Evolutionary conservation across 1,284 basidiomycete genomes (phyloP).

Genomic region (Inonotus hispidus): DNA sequence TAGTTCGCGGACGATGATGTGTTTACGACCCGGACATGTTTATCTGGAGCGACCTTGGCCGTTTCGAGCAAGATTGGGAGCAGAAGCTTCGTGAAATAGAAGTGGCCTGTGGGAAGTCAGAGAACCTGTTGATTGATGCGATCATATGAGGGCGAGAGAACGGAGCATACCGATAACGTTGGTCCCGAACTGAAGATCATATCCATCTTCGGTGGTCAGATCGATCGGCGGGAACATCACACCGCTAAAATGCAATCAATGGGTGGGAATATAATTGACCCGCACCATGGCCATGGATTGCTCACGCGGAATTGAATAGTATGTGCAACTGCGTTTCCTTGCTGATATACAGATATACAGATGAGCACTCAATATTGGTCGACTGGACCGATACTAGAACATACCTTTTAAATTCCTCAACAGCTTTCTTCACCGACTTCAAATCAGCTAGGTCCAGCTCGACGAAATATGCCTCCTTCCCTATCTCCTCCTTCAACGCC

Average conservation of each 20-base stretch:
- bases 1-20: conserved; percentile 32
- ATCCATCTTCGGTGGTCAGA: conserved; percentile 45
- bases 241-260: conserved; percentile 37
- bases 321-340: conserved; percentile 15
- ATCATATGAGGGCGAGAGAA: neutral
- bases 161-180: conserved; percentile 41
- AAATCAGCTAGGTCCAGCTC: conserved; percentile 47
- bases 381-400: conserved; percentile 11
- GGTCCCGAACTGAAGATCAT: conserved; percentile 58
- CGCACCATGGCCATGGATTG: neutral
- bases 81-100: conserved; percentile 45
- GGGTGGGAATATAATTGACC: neutral
- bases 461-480: conserved; percentile 38
- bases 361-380: neutral
- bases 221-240: conserved; percentile 47
- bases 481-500: conserved; percentile 32
- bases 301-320: conserved; percentile 33
- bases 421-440: conserved; percentile 34
- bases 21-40: conserved; percentile 39
- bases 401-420: conserved; percentile 35
- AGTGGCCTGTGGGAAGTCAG: conserved; percentile 29
- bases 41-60: conserved; percentile 25
- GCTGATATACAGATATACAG: neutral
- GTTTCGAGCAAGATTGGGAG: conserved; percentile 38
- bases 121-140: neutral